Evolutionary conservation across 306 rosid species (phyloP), one percentile per base, ranked within the genome.

Genomic region (Quercus robur): DNA sequence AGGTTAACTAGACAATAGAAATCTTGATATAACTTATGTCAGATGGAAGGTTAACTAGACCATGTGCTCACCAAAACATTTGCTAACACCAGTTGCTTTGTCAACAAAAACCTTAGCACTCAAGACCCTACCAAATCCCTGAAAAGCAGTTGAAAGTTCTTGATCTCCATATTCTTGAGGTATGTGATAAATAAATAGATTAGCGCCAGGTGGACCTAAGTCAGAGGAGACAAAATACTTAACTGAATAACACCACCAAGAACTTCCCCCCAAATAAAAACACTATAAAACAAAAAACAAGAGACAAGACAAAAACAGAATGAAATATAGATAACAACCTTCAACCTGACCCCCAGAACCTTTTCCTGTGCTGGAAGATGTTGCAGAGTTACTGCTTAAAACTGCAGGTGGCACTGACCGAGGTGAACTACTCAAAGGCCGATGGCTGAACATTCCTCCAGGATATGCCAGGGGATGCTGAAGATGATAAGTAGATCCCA

Each of bases 41-140:
- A 76, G 72, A 82, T 76, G 81, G 78, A 80, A 30, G n/a, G 70
- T 54, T 25, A 76, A 49, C 54, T 55, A 35, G 76, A 52, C 70
- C 75, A 74, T 5, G 26, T 25, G 82, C 92, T 91, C 87, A 96
- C 99, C 99, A 38, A 96, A 96, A 86, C 99, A 96, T 90, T 96
- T 96, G 92, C 99, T 96, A 81, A 87, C 93, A 59, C 99, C 94
- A 2, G 99, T 93, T 86, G 97, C 94, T 89, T 93, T 96, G 90
- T 96, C 99, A 19, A 96, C 97, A 85, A 90, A 96, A 80, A 96
- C 97, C 91, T 96, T 96, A 77, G 99, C 93, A 82, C 98, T 93
- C 87, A 96, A 86, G 80, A 96, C 99, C 78, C 89, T 88, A 77
- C 99, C 99, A 86, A 81, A 96, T 63, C 88, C 85, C 84, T 91